phyloP scores from a whole-genome alignment of 2,329 filamentous ascomycete species.

The Epichloe gansuensis region DNA sequence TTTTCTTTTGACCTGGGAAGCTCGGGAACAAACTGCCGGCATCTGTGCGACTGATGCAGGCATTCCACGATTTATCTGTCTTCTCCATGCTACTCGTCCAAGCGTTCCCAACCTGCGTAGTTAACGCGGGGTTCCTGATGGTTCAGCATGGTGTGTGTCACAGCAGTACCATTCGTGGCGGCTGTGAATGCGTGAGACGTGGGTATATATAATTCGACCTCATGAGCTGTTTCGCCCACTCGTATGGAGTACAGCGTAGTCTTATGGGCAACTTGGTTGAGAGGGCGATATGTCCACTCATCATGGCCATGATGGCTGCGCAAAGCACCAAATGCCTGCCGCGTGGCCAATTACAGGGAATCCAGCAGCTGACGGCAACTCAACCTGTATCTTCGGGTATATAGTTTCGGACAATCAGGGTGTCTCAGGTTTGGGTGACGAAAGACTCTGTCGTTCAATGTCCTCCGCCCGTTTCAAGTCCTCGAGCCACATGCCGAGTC shows the following conservation, averaged over 20 bases:
- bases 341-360: neutral
- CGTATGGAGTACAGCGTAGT: neutral
- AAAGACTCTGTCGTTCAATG: neutral
- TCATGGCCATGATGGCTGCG: too few relatives aligned
- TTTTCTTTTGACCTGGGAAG: neutral
- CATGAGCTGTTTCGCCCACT: neutral
- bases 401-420: neutral
- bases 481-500: slow-evolving; percentile 21
- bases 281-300: neutral
- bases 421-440: neutral
- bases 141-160: neutral
- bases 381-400: neutral
- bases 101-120: neutral
- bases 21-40: neutral
- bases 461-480: slow-evolving; percentile 13
- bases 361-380: neutral
- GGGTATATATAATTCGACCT: neutral
- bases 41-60: neutral
- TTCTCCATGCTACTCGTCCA: neutral
- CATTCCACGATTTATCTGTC: neutral
- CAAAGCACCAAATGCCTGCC: too few relatives aligned
- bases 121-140: neutral
- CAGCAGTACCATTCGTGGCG: neutral
- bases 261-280: too few relatives aligned
- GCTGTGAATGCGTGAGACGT: neutral